Evolutionary conservation across 257 asterid genomes (phyloP).

Genomic region (Ilex asprella): DNA sequence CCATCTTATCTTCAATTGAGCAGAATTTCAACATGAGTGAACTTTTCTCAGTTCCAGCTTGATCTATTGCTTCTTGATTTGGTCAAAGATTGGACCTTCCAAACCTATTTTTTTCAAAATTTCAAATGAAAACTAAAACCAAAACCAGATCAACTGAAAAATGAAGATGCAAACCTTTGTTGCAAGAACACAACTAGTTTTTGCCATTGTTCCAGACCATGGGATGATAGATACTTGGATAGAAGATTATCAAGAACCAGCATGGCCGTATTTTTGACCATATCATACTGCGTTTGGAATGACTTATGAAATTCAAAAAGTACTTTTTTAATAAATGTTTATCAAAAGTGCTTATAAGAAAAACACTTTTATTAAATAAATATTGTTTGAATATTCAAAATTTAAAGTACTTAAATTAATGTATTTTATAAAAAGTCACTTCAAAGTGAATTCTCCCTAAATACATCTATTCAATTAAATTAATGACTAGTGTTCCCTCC

Average conservation of each 20-base stretch:
- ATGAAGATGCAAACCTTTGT: constrained; percentile 58
- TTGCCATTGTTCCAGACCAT: constrained; percentile 96
- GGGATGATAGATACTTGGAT: constrained; percentile 71
- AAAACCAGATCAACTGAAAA: constrained; percentile 7
- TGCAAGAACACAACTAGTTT: constrained; percentile 64
- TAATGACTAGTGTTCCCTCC: too few species aligned
- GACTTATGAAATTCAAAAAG: too few species aligned
- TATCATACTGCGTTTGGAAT: too few species aligned
- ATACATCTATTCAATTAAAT: too few species aligned
- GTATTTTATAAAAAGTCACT: too few species aligned
- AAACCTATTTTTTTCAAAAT: constrained; percentile 41
- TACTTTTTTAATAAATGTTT: too few species aligned
- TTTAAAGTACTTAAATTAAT: too few species aligned
- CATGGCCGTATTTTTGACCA: not conserved
- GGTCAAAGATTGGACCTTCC: constrained; percentile 91
- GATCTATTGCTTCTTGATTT: constrained; percentile 78
- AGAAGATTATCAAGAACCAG: constrained; percentile 83
- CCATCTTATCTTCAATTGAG: constrained; percentile 72
- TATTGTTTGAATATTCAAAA: too few species aligned
- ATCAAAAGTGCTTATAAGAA: too few species aligned
- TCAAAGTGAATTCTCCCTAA: too few species aligned
- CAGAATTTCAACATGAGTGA: constrained; percentile 77
- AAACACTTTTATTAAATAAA: too few species aligned
- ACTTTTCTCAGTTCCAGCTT: constrained; percentile 68
- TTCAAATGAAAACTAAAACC: constrained; percentile 4